These are phyloP conservation scores for Nannochloropsis granulata DNA, from an alignment of 108 stramenopile species.

Conservation along the genomic window DNA sequence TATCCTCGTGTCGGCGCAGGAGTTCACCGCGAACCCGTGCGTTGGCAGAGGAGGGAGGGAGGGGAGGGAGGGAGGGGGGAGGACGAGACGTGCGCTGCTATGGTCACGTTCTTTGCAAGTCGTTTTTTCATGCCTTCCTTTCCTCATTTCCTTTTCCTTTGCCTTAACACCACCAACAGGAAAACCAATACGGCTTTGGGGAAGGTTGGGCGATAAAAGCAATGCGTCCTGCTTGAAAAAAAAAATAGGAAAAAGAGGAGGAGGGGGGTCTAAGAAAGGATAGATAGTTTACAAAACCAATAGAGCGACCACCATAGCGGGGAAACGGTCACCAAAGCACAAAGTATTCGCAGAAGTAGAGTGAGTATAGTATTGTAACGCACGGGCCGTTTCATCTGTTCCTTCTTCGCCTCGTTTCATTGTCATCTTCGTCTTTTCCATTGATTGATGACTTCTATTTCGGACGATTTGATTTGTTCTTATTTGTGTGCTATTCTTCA, in stretches of 20 bases:
- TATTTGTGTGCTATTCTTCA: no score
- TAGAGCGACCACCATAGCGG: no score
- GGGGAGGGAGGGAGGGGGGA: neutral
- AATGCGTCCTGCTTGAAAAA: no score
- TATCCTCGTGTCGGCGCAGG: neutral
- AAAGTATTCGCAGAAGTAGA: no score
- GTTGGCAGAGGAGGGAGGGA: neutral
- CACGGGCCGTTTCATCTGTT: no score
- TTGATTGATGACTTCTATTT: neutral
- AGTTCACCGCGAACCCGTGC: neutral
- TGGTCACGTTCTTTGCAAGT: neutral
- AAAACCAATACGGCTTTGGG: neutral
- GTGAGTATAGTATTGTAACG: no score
- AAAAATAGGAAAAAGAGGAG: no score
- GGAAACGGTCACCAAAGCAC: no score
- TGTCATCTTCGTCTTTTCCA: neutral
- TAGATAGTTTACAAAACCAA: no score
- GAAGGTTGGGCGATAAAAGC: neutral
- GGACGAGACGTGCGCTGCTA: neutral
- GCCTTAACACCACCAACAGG: neutral
- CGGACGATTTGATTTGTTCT: no score
- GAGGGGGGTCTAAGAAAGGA: no score
- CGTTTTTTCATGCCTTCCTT: neutral
- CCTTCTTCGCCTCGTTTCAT: no score
- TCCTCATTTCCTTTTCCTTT: neutral